Base-by-base conservation (phyloP, 2,329 filamentous ascomycete species). In the Cordyceps cateniannulata region DNA sequence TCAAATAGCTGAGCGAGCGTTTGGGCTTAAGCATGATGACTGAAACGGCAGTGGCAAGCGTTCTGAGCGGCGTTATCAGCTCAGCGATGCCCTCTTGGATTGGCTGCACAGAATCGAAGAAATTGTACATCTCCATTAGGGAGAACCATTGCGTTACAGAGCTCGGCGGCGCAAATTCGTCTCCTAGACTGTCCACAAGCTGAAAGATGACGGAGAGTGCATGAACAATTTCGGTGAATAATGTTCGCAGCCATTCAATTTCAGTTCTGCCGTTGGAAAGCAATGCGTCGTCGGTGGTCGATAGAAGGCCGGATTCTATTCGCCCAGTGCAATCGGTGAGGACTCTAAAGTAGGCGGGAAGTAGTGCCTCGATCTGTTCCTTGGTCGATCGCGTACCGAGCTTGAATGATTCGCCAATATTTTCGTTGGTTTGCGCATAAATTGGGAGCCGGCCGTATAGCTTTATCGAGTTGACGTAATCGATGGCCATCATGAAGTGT, bases 121-220 rank as follows among this genome's bases (percentile, higher is more conserved):
- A 96, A 55, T 75, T 77, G 68, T 84, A 86, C 16, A 83, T 78
- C 47, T 82, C 78, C 79, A 93, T 86, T 54, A 93, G 75, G n/a
- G 81, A 76, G 67, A 93, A 91, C 91, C 91, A 96, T 64, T 83
- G 79, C 44, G 84, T 76, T 20, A 92, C 79, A 7, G 86, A 72
- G 16, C 81, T 76, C 20, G 83, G 79, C 18, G 85, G 77, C 14
- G 85, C 78, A 66, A 90, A 82, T 51, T 79, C 73, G 20, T 75
- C 75, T 42, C 77, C 72, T 55, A 81, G 80, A 51, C 82, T 75
- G 64, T 89, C 86, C 38, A 91, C 74, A n/a, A 89, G 79, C 65
- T 91, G 81, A 66, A 93, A 90, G 25, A 91, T 76, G 18, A 92
- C 79, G 53, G 91, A 87, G 72, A 95, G 78, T 45, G 87, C 81